phyloP scores from a whole-genome alignment of 2,329 filamentous ascomycete genomes.

The Clarireedia sp. region DNA sequence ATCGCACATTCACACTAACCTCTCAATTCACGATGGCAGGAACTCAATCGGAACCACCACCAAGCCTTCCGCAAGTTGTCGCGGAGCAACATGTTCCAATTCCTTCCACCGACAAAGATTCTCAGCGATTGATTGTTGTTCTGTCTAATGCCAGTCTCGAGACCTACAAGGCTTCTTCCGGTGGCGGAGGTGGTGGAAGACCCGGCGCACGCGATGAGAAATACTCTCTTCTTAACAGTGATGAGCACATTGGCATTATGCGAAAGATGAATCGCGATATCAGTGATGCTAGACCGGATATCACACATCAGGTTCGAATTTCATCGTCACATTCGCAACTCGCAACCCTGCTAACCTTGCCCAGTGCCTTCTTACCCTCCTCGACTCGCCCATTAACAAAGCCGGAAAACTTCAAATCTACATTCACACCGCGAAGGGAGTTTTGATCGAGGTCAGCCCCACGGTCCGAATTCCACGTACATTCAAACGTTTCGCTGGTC shows the following conservation, averaged over 20 bases:
- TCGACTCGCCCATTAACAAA: constrained; percentile 98
- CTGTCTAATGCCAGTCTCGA: constrained; percentile 95
- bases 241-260: constrained; percentile 98
- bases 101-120: constrained; percentile 77
- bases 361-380: constrained; percentile 90
- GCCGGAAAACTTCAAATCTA: constrained; percentile 96
- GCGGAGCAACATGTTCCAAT: constrained; percentile 89
- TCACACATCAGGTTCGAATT: constrained; percentile 84
- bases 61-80: constrained; percentile 81
- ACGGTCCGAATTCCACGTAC: constrained; percentile 95
- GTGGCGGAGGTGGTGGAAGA: constrained; percentile 58
- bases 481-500: constrained; percentile 95
- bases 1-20: background rate
- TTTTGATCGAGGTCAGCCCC: constrained; percentile 96
- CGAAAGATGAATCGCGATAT: constrained; percentile 99
- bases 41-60: constrained; percentile 91
- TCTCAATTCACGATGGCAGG: constrained; percentile 41
- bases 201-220: constrained; percentile 73
- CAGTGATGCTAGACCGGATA: constrained; percentile 93
- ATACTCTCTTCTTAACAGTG: constrained; percentile 95
- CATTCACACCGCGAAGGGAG: constrained; percentile 95
- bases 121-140: constrained; percentile 86
- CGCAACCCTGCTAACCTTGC: constrained; percentile 16
- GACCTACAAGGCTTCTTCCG: constrained; percentile 87
- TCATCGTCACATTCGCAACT: constrained; percentile 10